Evolutionary conservation across 495 filamentous ascomycete genomes (phyloP).

Genomic region (Copromyces sp.): DNA sequence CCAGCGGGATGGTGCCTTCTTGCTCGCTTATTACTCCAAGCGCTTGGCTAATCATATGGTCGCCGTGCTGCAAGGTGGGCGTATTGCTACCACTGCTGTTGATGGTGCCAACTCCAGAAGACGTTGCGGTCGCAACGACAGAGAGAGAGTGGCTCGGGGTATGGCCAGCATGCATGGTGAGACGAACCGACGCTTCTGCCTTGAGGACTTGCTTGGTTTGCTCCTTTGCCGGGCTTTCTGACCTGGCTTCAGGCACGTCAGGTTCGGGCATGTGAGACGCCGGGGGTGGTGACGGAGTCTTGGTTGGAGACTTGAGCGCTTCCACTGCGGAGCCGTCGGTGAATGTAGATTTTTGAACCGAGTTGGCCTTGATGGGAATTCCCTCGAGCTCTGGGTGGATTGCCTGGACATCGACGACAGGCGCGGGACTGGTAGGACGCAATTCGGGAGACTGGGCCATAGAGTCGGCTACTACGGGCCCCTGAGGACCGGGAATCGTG

Average conservation of each 20-base stretch:
- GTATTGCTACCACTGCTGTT: constrained; percentile 31
- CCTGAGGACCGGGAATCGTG: background rate
- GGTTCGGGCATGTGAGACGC: constrained; percentile 4
- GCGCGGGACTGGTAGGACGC: constrained; percentile 13
- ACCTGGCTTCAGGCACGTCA: constrained; percentile 6
- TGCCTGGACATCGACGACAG: constrained; percentile 34
- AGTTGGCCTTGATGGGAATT: constrained; percentile 31
- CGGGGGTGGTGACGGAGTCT: constrained; percentile 13
- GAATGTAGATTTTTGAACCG: constrained; percentile 34
- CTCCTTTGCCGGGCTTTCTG: constrained; percentile 13
- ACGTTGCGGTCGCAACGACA: constrained; percentile 26
- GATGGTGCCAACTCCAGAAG: constrained; percentile 24
- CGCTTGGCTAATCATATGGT: constrained; percentile 10
- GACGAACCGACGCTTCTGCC: constrained; percentile 29
- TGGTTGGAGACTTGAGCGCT: constrained; percentile 13
- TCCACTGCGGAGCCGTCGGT: constrained; percentile 18
- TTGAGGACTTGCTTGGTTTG: constrained; percentile 31
- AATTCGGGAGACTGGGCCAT: constrained; percentile 9
- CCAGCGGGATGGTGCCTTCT: background rate
- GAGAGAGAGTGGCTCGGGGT: constrained; percentile 39
- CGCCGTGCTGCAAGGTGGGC: constrained; percentile 21
- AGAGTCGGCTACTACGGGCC: constrained; percentile 6
- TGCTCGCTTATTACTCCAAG: constrained; percentile 2
- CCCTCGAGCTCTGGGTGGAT: constrained; percentile 37
- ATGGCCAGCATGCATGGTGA: constrained; percentile 41